Evolutionary conservation across 768 basidiomycete genomes (phyloP), one percentile per base, ranked within the genome.

Genomic region (Trametes coccinea): DNA sequence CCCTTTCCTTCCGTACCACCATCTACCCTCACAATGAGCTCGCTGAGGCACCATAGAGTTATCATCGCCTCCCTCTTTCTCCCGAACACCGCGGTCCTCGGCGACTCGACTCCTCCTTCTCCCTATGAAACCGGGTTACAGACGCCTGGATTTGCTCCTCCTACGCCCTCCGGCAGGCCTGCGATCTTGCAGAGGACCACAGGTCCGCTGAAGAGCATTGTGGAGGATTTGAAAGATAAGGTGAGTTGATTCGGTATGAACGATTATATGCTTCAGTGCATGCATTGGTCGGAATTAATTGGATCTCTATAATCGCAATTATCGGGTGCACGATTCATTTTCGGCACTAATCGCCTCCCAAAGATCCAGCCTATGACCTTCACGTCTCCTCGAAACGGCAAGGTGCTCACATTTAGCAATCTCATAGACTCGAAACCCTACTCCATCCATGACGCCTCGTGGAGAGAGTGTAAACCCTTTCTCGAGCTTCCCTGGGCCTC

Each of bases 21-120:
- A 48, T 60, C 66, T 56, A 64, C 65, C 40, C 7, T 60, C 46
- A 70, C 74, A 61, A 91, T 91, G 90, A 81, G 80, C 71, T 86
- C 89, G 40, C 82, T 91, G 70, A 80, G 87, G 57, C 84, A 84
- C 74, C 88, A 90, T 72, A 79, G 92, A 34, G 80, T 89, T 56
- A 78, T 93, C 72, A 86, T 93, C 72, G 92, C 90, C 14, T 88
- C 89, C n/a, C 85, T 93, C 60, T 92, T 93, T 71, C 84, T 93
- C 39, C 92, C 92, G 40, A 84, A 83, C 61, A 89, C 90, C 40
- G 84, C 84, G 45, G 83, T 86, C 47, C 75, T 85, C 44, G 85
- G 82, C 71, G 82, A 86, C 59, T 84, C 85, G 0, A 72, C 75
- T 13, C 81, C 82, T 0, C 68, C 83, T 0, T 85, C 86, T 0